Conservation (phyloP, 2,329 filamentous ascomycete species). For the Ceratocystis albifundus region DNA sequence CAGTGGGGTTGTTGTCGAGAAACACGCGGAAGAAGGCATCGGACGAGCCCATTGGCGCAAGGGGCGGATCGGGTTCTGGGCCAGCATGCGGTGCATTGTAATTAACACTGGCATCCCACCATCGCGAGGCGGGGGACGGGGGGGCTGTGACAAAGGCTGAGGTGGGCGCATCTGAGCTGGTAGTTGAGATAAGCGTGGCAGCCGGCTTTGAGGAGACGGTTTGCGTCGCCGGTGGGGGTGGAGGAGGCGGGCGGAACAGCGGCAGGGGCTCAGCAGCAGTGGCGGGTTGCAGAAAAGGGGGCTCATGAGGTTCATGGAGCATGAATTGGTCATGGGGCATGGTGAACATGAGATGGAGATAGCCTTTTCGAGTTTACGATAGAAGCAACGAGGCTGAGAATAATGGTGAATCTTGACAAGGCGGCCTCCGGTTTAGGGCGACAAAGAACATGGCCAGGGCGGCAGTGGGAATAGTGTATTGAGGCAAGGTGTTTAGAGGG, state of each 20-base stretch:
- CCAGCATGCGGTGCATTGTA: slow-evolving; percentile 9
- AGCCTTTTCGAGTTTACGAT: neutral
- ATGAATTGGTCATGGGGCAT: slow-evolving; percentile 8
- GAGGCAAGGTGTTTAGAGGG: neutral
- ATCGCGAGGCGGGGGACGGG: slow-evolving; percentile 14
- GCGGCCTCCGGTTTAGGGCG: neutral
- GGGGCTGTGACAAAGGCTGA: slow-evolving; percentile 19
- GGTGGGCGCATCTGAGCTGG: slow-evolving; percentile 3
- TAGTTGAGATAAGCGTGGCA: neutral
- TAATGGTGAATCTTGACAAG: neutral
- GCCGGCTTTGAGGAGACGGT: neutral
- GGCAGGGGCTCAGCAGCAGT: neutral
- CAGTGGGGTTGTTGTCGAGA: slow-evolving; percentile 7
- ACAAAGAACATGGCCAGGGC: slow-evolving; percentile 1
- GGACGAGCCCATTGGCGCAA: slow-evolving; percentile 7
- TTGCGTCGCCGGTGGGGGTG: neutral
- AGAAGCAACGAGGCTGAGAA: neutral
- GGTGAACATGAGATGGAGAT: neutral
- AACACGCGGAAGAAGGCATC: slow-evolving; percentile 18
- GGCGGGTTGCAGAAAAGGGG: neutral
- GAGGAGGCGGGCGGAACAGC: neutral
- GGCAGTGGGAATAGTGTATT: neutral
- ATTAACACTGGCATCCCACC: slow-evolving; percentile 19
- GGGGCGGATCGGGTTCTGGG: slow-evolving; percentile 4
- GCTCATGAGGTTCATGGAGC: neutral